Percentiles rank a stretch among this genome's conserved stretches.
phyloP scores from a whole-genome alignment of 345 rosid genomes.

The Bruguiera sexangula region DNA sequence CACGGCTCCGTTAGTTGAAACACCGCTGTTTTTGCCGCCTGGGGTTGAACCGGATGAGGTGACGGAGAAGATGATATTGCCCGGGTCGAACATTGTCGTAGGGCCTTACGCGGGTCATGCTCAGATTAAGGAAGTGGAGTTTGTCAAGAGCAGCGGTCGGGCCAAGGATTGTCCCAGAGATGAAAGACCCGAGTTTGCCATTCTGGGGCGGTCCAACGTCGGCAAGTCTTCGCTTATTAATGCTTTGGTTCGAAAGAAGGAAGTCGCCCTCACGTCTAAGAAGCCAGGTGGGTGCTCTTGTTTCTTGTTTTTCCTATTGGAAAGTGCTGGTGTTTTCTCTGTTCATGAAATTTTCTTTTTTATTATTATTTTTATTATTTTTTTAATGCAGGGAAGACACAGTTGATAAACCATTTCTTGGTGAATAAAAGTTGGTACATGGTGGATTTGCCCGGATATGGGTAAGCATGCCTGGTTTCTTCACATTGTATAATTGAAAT shows the following conservation, averaged over 20 bases:
- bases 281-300: conserved; percentile 57
- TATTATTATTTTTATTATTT: not conserved
- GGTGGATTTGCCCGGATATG: conserved; percentile 97
- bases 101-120: conserved; percentile 92
- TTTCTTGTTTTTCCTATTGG: not conserved
- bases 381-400: conserved; percentile 69
- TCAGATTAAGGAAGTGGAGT: conserved; percentile 82
- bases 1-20: conserved; percentile 2
- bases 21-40: conserved; percentile 57
- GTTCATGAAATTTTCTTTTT: not conserved
- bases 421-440: conserved; percentile 94
- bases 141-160: conserved; percentile 79
- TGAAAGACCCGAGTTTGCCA: conserved; percentile 80
- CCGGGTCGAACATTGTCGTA: conserved; percentile 80
- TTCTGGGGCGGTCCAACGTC: conserved; percentile 88
- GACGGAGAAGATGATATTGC: conserved; percentile 64
- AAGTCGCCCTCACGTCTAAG: conserved; percentile 95
- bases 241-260: conserved; percentile 73
- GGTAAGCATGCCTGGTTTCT: conserved; percentile 41
- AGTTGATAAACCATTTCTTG: conserved; percentile 87
- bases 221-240: conserved; percentile 95
- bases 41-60: conserved; percentile 71
- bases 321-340: not conserved
- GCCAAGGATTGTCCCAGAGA: conserved; percentile 89
- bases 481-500: not conserved